phyloP scores from a whole-genome alignment of 31 red algal species.

The Porphyra umbilicalis region DNA sequence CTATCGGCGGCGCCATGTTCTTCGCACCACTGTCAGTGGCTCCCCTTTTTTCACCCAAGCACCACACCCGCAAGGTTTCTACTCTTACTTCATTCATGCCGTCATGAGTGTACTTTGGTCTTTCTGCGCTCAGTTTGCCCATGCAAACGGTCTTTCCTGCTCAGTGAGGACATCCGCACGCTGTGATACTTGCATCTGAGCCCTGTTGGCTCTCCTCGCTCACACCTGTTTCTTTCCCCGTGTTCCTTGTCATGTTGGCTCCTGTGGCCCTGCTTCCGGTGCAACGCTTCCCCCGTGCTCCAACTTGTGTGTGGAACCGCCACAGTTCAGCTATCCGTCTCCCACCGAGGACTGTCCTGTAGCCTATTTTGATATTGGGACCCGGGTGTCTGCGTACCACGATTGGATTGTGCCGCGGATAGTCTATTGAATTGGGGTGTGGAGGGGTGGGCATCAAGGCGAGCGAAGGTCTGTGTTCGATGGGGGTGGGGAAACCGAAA shows the following conservation, averaged over 20 bases:
- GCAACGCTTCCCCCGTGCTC: neutral
- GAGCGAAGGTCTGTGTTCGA: too few relatives aligned
- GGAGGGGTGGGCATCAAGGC: too few relatives aligned
- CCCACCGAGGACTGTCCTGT: neutral
- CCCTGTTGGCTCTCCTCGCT: neutral
- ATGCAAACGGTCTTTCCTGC: neutral
- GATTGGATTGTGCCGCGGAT: neutral
- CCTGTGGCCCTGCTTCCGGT: too few relatives aligned
- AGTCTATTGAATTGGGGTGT: neutral
- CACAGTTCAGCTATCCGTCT: neutral
- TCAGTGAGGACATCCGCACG: too few relatives aligned
- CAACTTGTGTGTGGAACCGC: neutral
- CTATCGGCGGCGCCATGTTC: too few relatives aligned
- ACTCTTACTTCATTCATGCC: neutral
- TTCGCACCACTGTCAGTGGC: neutral
- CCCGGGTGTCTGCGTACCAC: neutral
- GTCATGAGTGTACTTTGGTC: neutral
- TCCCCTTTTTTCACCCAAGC: neutral
- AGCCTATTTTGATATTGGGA: neutral
- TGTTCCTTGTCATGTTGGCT: too few relatives aligned
- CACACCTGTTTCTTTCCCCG: neutral
- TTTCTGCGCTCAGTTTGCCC: neutral
- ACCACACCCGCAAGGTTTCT: neutral
- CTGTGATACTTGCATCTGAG: too few relatives aligned
- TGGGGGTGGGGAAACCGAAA: too few relatives aligned